Percentiles rank a stretch among this genome's conserved stretches.
Evolutionary conservation across 441 rosid species (phyloP).

Genomic region (Bruguiera hainesii): DNA sequence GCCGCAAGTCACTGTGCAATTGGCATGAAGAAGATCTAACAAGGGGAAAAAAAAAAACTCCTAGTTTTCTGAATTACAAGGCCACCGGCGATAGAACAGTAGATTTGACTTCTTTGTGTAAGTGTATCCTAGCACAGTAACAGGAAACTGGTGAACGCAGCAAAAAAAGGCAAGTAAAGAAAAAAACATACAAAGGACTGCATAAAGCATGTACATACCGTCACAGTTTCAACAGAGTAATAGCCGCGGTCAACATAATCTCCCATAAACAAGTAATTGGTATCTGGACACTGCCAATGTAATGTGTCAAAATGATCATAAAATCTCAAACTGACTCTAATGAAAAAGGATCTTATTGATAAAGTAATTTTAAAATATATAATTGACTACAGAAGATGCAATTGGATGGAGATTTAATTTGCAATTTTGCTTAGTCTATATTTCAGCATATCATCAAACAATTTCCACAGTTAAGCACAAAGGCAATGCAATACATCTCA

Average conservation of each 20-base stretch:
- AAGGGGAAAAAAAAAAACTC: not conserved
- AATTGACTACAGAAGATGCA: not conserved
- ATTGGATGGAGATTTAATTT: not conserved
- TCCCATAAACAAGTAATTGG: conserved; percentile 77
- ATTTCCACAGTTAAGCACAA: not conserved
- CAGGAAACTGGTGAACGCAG: not conserved
- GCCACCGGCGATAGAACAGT: not conserved
- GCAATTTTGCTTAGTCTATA: not conserved
- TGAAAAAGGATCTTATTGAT: not conserved
- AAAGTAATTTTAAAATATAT: conserved; percentile 1
- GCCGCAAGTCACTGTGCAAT: too few relatives aligned
- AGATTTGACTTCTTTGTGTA: not conserved
- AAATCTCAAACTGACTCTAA: not conserved
- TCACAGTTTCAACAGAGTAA: conserved; percentile 89
- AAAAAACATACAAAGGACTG: not conserved
- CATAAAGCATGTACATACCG: conserved; percentile 41
- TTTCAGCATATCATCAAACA: not conserved
- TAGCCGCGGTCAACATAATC: conserved; percentile 80
- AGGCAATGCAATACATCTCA: not conserved
- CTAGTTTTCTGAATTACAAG: not conserved
- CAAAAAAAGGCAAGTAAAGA: not conserved
- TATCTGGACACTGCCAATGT: conserved; percentile 60
- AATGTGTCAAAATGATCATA: not conserved
- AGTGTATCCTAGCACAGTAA: too few relatives aligned
- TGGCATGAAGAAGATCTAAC: not conserved